These are phyloP conservation scores for Trichophyton verrucosum DNA, from an alignment of 2,329 filamentous ascomycete genomes.

Conservation along the genomic window DNA sequence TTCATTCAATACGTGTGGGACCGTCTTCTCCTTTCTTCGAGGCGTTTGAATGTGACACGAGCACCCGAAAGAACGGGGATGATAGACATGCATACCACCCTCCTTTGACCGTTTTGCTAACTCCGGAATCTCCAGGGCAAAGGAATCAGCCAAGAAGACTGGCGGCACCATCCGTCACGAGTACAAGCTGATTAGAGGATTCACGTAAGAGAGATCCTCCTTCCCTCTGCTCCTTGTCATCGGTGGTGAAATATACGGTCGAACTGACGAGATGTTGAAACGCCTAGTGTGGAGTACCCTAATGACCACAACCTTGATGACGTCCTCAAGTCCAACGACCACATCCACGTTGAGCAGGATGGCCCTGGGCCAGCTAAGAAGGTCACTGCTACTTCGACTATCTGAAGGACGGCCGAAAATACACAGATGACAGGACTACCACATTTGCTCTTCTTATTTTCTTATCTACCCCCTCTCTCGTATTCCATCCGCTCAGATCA, in stretches of 20 bases:
- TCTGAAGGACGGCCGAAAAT: background rate
- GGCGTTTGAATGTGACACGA: background rate
- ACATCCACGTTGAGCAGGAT: slow-evolving; percentile 71
- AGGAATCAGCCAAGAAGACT: slow-evolving; percentile 59
- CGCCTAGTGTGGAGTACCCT: slow-evolving; percentile 59
- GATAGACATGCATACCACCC: background rate
- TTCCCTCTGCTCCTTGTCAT: background rate
- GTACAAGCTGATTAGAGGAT: slow-evolving; percentile 80
- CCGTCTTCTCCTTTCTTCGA: background rate
- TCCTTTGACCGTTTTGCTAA: slow-evolving; percentile 11
- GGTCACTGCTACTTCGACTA: background rate
- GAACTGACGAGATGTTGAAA: background rate
- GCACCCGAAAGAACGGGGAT: background rate
- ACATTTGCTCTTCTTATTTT: background rate
- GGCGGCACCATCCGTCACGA: slow-evolving; percentile 77
- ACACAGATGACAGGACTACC: background rate
- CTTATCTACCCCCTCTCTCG: background rate
- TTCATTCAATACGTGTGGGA: background rate
- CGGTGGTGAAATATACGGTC: background rate
- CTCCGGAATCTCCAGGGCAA: slow-evolving; percentile 44
- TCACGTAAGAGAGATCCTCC: slow-evolving; percentile 50
- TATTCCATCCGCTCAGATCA: background rate
- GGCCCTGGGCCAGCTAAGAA: slow-evolving; percentile 54
- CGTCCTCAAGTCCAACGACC: slow-evolving; percentile 54
- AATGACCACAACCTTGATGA: slow-evolving; percentile 45